Base-by-base conservation (phyloP, 129 eudicot genomes). In the Logfia minima region DNA sequence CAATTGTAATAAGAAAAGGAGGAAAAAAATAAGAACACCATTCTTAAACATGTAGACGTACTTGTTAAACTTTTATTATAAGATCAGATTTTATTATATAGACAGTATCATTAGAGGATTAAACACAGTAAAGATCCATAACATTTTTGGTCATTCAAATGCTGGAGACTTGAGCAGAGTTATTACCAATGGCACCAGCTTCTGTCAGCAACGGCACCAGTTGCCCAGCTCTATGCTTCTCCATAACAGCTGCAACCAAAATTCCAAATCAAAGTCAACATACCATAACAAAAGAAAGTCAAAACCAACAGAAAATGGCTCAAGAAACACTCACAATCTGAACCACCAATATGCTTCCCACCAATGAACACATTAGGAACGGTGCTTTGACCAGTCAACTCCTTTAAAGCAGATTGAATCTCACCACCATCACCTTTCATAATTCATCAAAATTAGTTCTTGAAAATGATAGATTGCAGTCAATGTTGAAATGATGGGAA, bases 291-390 rank as follows among this genome's bases (percentile, higher is more conserved):
- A 62, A 10, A 22, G 22, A 18, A 43, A 68, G 18, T 26, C 35
- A 7, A 75, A 48, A 72, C 32, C 14, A 48, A 70, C 53, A 71
- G 4, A 4, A 70, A 22, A 61, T 21, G 1, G 29, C 53, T 11
- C 35, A 60, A n/a, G 6, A 16, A 51, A 39, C 22, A 75, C 84
- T 70, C 77, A 92, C 97, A 86, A 78, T 92, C 97, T 51, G 78
- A 92, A 24, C 98, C 98, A 23, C 97, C 97, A 21, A 93, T 79
- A 32, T 93, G 98, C 65, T 93, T 87, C 69, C 96, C 97, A 74
- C 85, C 89, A 28, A 93, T 89, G 84, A 93, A 93, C 73, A 90
- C 97, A 78, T 93, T 90, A 22, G 98, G 98, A 29, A 93, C 98
- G 1, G 98, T 90, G 34, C 90, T 85, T 83, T 90, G 98, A 82